Evolutionary conservation across 169 alveolate genomes (phyloP).

Genomic region (Babesia gibsoni): DNA sequence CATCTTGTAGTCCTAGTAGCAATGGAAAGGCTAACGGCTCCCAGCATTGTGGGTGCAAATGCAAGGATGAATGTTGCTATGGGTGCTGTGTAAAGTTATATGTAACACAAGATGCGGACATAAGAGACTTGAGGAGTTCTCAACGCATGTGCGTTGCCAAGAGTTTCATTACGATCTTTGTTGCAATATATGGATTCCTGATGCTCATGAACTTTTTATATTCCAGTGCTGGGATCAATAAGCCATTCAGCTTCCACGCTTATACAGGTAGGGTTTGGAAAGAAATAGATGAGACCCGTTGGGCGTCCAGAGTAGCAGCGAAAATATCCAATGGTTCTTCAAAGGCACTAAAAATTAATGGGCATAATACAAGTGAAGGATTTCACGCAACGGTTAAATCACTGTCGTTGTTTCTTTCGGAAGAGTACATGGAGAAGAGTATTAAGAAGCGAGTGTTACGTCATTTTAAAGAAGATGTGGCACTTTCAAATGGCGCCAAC

Average conservation of each 20-base stretch:
- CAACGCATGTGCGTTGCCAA: background rate
- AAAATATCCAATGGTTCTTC: background rate
- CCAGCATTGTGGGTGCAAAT: background rate
- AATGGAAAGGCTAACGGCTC: background rate
- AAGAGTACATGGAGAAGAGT: background rate
- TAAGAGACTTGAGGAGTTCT: background rate
- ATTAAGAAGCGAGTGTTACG: background rate
- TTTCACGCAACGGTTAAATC: background rate
- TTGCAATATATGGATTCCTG: background rate
- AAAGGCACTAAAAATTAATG: background rate
- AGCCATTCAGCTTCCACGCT: background rate
- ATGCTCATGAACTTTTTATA: background rate
- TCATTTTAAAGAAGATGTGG: background rate
- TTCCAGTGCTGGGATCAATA: background rate
- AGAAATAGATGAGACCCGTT: background rate
- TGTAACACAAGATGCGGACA: background rate
- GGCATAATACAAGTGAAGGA: background rate
- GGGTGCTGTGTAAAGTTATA: slow-evolving; percentile 21
- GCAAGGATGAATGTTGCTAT: background rate
- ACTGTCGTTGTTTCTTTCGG: background rate
- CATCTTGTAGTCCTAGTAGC: background rate
- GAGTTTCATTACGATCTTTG: background rate
- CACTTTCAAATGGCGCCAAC: background rate
- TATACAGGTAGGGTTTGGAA: background rate
- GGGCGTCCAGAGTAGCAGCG: background rate